phyloP scores from a whole-genome alignment of 441 rosid species.

The Macaranga tanarius region DNA sequence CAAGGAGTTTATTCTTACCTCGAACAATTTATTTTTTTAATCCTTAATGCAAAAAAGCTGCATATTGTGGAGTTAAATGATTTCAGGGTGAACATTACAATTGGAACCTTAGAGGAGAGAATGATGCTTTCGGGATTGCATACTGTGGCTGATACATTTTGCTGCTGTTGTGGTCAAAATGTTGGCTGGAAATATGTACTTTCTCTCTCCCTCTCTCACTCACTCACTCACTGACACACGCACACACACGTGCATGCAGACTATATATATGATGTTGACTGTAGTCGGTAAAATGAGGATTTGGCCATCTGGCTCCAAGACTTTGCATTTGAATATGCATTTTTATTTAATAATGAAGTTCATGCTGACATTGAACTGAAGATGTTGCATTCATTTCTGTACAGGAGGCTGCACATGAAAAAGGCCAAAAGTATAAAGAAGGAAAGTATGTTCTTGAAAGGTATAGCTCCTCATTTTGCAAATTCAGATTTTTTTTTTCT shows the following conservation, averaged over 20 bases:
- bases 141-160: constrained; percentile 79
- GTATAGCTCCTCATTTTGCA: constrained; percentile 33
- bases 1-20: neutral
- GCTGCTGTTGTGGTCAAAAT: constrained; percentile 85
- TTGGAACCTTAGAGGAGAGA: constrained; percentile 72
- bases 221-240: neutral
- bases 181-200: constrained; percentile 97
- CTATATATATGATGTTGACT: neutral
- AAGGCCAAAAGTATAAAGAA: constrained; percentile 74
- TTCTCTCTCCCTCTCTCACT: constrained; percentile 15
- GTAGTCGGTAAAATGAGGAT: neutral
- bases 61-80: constrained; percentile 16
- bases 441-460: constrained; percentile 82
- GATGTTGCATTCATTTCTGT: constrained; percentile 2
- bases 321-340: too few species aligned
- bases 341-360: neutral
- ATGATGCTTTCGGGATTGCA: constrained; percentile 82
- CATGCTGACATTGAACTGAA: neutral
- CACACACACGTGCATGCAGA: too few species aligned
- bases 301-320: neutral
- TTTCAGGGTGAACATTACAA: constrained; percentile 66
- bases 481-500: constrained; percentile 13
- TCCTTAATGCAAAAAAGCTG: neutral
- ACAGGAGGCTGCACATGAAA: constrained; percentile 77
- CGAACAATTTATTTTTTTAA: neutral